Evolutionary conservation across 1,139 yeast genomes (phyloP), one percentile per base, ranked within the genome.

Genomic region (Geotrichum reessii): DNA sequence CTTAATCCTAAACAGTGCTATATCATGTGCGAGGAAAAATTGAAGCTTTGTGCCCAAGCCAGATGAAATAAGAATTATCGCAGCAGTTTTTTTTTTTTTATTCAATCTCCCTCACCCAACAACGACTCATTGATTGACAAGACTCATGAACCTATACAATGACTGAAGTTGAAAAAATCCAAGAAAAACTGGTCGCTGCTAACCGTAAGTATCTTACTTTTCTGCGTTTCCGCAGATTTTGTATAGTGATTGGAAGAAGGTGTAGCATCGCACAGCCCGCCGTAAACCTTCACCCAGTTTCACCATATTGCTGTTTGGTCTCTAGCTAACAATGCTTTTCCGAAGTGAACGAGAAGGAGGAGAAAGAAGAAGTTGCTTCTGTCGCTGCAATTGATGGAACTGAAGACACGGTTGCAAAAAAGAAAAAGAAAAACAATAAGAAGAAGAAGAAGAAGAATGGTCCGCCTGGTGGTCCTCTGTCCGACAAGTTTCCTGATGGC

Each of bases 401-500:
- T 21, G 50, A 28, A 12, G 52, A 19, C n/a, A 47, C 40, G 17
- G 53, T 28, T 7, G 47, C 50, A 11, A 56, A 56, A 33, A 57
- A 57, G 51, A 57, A 56, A 44, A 56, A 53, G 50, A 53, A 53
- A 50, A 57, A 48, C 14, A 57, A 53, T 37, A 57, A 57, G 40
- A 57, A 57, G 50, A 57, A 57, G 55, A 57, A 57, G 57, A 57
- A 57, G 59, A 33, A 55, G 46, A 57, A 57, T 48, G 53, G 48
- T 22, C 52, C 55, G 3, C 62, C 57, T 44, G 58, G 58, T n/a
- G 52, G 52, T 40, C 60, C 62, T 17, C 60, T 60, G 24, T 56
- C 60, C 42, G 50, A 57, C 27, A 56, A 48, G 40, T 22, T 60
- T 31, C 49, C 60, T 14, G 58, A 57, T 21, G 49, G 54, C n/a